These are phyloP conservation scores for Eleusine indica DNA, from an alignment of 176 grass and related monocot genomes.

Conservation along the genomic window DNA sequence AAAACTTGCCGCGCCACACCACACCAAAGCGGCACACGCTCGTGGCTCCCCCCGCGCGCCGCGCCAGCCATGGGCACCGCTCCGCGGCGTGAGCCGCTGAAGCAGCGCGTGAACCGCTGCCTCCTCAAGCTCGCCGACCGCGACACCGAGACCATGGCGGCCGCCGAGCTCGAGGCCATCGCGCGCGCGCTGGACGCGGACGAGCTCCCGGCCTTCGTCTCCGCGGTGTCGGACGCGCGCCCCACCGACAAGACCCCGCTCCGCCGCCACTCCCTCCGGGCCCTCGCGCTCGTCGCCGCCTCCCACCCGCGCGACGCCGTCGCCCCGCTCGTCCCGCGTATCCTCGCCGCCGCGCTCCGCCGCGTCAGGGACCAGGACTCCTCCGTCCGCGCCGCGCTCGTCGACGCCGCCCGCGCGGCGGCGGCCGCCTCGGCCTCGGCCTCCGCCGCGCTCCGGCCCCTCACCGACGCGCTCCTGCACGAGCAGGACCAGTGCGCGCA, in stretches of 20 bases:
- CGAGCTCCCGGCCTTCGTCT: slow-evolving; percentile 74
- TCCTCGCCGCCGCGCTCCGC: slow-evolving; percentile 79
- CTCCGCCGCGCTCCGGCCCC: slow-evolving; percentile 53
- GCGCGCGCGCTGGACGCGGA: slow-evolving; percentile 65
- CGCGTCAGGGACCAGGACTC: slow-evolving; percentile 93
- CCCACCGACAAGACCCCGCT: slow-evolving; percentile 93
- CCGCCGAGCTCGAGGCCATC: slow-evolving; percentile 84
- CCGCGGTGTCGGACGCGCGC: slow-evolving; percentile 85
- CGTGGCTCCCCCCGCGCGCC: not conserved
- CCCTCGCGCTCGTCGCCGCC: slow-evolving; percentile 67
- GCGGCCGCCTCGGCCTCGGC: slow-evolving; percentile 44
- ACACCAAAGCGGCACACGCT: not conserved
- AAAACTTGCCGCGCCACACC: slow-evolving; percentile 10
- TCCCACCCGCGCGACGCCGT: slow-evolving; percentile 61
- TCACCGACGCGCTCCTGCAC: slow-evolving; percentile 85
- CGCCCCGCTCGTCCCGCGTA: slow-evolving; percentile 82
- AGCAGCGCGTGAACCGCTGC: slow-evolving; percentile 92
- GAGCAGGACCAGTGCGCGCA: slow-evolving; percentile 97
- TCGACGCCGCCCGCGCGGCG: slow-evolving; percentile 78
- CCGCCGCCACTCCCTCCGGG: slow-evolving; percentile 80
- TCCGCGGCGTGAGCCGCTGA: slow-evolving; percentile 49
- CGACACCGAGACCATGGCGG: slow-evolving; percentile 96
- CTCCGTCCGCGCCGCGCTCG: slow-evolving; percentile 87
- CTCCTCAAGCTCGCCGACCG: slow-evolving; percentile 86
- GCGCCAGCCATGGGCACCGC: slow-evolving; percentile 52